Conservation (phyloP, 108 stramenopile genomes). For the Schizochytrium sp. region DNA sequence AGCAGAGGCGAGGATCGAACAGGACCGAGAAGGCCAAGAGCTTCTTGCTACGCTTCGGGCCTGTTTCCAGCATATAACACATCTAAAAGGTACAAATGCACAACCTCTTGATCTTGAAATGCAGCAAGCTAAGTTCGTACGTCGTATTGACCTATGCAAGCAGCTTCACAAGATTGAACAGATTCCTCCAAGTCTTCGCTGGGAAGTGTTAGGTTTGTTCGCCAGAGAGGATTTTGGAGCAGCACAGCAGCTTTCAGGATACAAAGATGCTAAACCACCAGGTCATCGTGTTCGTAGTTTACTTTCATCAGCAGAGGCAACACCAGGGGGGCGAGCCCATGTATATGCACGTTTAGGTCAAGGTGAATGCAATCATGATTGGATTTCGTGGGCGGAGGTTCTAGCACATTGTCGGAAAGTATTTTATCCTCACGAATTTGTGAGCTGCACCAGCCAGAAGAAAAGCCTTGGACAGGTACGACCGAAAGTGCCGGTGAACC, state of each 20-base stretch:
- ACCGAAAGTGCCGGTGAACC: not conserved
- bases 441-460: not conserved
- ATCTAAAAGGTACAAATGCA: not conserved
- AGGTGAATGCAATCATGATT: slow-evolving; percentile 21
- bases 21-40: not conserved
- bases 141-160: not conserved
- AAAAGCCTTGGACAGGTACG: not conserved
- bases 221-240: not conserved
- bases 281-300: not conserved
- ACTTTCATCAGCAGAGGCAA: not conserved
- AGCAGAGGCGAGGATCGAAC: not conserved
- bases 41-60: not conserved
- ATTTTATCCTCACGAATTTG: not conserved
- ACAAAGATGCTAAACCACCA: not conserved
- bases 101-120: not conserved
- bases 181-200: not conserved
- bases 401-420: slow-evolving; percentile 11
- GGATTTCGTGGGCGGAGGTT: not conserved
- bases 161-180: not conserved
- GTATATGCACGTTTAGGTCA: not conserved
- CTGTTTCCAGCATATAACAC: not conserved
- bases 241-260: not conserved
- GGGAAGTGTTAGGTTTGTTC: slow-evolving; percentile 9
- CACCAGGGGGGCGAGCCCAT: not conserved
- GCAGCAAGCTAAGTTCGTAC: not conserved